phyloP scores from a whole-genome alignment of 1,139 yeast species.

The Hansenula anomala region DNA sequence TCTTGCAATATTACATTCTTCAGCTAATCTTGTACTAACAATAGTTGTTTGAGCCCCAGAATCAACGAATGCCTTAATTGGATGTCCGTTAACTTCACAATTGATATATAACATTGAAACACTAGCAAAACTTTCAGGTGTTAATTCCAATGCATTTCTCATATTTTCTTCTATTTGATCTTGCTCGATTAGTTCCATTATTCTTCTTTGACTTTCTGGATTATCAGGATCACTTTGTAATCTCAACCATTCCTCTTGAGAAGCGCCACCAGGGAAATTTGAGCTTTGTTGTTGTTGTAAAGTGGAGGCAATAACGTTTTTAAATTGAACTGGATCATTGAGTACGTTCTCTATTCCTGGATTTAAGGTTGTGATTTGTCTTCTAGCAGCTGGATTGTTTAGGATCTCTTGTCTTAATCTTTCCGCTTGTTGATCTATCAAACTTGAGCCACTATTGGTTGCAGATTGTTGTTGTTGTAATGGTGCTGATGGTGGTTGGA shows the following conservation, averaged over 20 bases:
- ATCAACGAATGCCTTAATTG: slow-evolving; percentile 90
- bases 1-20: slow-evolving; percentile 62
- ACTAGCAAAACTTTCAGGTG: slow-evolving; percentile 83
- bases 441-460: slow-evolving; percentile 10
- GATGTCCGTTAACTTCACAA: slow-evolving; percentile 70
- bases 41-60: slow-evolving; percentile 94
- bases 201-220: slow-evolving; percentile 64
- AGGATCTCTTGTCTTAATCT: slow-evolving; percentile 43
- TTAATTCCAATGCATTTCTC: slow-evolving; percentile 73
- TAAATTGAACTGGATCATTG: slow-evolving; percentile 50
- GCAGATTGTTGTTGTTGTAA: neutral
- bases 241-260: slow-evolving; percentile 44
- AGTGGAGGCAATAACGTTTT: slow-evolving; percentile 35
- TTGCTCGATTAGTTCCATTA: slow-evolving; percentile 65
- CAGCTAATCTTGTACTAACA: slow-evolving; percentile 73
- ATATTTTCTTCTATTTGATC: slow-evolving; percentile 76
- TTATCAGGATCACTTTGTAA: slow-evolving; percentile 65
- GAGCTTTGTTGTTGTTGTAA: slow-evolving; percentile 26
- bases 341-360: slow-evolving; percentile 43
- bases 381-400: slow-evolving; percentile 32
- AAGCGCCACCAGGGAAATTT: slow-evolving; percentile 26
- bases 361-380: slow-evolving; percentile 30
- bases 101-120: slow-evolving; percentile 83
- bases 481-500: slow-evolving; percentile 17
- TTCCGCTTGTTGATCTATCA: slow-evolving; percentile 43